These are phyloP conservation scores for Medicago lupulina DNA, from an alignment of 306 rosid genomes.

Conservation along the genomic window DNA sequence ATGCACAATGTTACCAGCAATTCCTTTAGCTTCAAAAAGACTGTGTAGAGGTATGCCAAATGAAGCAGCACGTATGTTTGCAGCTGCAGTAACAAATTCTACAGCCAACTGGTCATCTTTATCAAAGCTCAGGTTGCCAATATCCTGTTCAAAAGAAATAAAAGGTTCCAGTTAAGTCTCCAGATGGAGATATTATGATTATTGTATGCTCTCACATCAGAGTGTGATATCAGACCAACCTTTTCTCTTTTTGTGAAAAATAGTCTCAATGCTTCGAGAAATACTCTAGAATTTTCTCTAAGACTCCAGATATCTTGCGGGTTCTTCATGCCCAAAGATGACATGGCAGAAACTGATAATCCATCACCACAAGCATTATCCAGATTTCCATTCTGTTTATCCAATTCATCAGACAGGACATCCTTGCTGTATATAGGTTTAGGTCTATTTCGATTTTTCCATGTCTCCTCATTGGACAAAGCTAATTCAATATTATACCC, in stretches of 20 bases:
- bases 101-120: conserved; percentile 99
- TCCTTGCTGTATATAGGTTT: conserved; percentile 82
- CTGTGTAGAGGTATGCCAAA: conserved; percentile 92
- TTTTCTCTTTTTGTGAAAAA: conserved; percentile 81
- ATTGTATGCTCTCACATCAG: conserved; percentile 30
- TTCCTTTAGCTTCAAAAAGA: conserved; percentile 99
- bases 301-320: conserved; percentile 99
- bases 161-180: neutral
- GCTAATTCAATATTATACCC: conserved; percentile 94
- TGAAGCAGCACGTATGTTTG: conserved; percentile 91
- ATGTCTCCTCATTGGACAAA: conserved; percentile 89
- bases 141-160: conserved; percentile 58
- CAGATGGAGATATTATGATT: conserved; percentile 9
- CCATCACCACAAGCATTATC: conserved; percentile 53
- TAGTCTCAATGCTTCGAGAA: conserved; percentile 77
- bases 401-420: conserved; percentile 60
- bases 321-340: conserved; percentile 91
- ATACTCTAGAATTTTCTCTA: conserved; percentile 75
- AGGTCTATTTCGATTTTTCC: conserved; percentile 95
- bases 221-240: conserved; percentile 61
- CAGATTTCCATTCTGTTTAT: conserved; percentile 74
- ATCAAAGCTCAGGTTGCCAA: conserved; percentile 91
- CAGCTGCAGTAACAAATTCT: conserved; percentile 97
- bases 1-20: conserved; percentile 98
- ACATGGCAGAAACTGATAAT: conserved; percentile 78